Conservation (phyloP, 129 eudicot species). For the Oenanthe sinensis region DNA sequence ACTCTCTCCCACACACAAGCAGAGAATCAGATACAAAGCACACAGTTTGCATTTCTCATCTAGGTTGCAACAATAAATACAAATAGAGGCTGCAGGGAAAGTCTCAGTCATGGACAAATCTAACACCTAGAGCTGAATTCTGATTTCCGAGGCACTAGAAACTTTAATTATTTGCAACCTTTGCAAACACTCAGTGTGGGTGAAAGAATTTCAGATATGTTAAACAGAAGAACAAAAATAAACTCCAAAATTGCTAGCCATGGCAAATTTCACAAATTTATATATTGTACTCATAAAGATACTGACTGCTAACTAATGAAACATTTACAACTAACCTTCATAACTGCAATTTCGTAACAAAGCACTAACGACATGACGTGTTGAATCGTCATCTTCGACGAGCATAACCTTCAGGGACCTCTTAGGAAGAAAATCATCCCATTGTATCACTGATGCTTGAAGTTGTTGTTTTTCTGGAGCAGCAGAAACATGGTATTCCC, state of each 20-base stretch:
- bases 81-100: not conserved
- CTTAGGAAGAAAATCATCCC: conserved; percentile 14
- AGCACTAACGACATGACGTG: conserved; percentile 19
- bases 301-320: not conserved
- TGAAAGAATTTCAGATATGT: too few relatives aligned
- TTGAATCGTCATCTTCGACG: conserved; percentile 22
- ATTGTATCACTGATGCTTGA: conserved; percentile 7
- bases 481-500: not conserved
- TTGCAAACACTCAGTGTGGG: not conserved
- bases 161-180: not conserved
- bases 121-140: not conserved
- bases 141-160: not conserved
- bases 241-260: not conserved
- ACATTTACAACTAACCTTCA: conserved; percentile 16
- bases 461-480: conserved; percentile 8
- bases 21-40: too few relatives aligned
- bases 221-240: not conserved
- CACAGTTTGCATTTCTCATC: not conserved
- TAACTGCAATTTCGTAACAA: conserved; percentile 25
- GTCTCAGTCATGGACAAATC: not conserved
- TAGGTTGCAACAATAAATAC: not conserved
- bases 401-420: conserved; percentile 15
- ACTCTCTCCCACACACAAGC: not conserved
- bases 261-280: not conserved
- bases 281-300: not conserved